Conservation (phyloP, 1,284 basidiomycete species). For the Earliella scabrosa region DNA sequence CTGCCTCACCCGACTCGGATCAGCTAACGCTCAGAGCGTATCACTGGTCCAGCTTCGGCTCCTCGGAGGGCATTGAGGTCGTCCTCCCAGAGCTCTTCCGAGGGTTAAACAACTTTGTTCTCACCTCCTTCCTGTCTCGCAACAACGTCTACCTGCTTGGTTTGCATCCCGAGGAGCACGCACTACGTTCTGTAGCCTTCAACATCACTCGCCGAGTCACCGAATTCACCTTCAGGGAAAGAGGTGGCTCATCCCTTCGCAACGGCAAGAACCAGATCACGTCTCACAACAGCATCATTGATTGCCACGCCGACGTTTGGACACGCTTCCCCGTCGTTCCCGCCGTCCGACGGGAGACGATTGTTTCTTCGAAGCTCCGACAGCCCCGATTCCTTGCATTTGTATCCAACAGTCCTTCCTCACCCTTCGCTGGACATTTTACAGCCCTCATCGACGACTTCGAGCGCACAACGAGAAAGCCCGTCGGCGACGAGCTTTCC, state of each 20-base stretch:
- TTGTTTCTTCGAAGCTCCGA: slow-evolving; percentile 39
- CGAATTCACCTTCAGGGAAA: slow-evolving; percentile 56
- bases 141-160: slow-evolving; percentile 46
- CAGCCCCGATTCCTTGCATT: slow-evolving; percentile 44
- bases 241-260: slow-evolving; percentile 22
- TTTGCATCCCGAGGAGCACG: slow-evolving; percentile 37
- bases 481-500: slow-evolving; percentile 47
- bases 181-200: slow-evolving; percentile 46
- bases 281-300: slow-evolving; percentile 54
- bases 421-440: slow-evolving; percentile 47
- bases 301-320: slow-evolving; percentile 66
- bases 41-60: slow-evolving; percentile 62
- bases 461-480: slow-evolving; percentile 53
- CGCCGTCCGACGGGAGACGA: slow-evolving; percentile 53
- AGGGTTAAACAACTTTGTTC: slow-evolving; percentile 19
- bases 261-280: slow-evolving; percentile 26
- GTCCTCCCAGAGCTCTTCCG: slow-evolving; percentile 15
- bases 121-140: slow-evolving; percentile 52
- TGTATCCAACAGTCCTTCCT: slow-evolving; percentile 40
- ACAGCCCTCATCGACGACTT: slow-evolving; percentile 48
- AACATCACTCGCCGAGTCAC: slow-evolving; percentile 58
- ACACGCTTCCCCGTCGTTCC: slow-evolving; percentile 63
- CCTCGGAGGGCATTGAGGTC: slow-evolving; percentile 46
- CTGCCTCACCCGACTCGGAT: slow-evolving; percentile 13
- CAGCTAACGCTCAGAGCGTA: slow-evolving; percentile 40